A percentile compares a stretch with the other conserved stretches of the same genome.
Evolutionary conservation across 1,284 basidiomycete species (phyloP).

Genomic region (Takashimella tepidaria): DNA sequence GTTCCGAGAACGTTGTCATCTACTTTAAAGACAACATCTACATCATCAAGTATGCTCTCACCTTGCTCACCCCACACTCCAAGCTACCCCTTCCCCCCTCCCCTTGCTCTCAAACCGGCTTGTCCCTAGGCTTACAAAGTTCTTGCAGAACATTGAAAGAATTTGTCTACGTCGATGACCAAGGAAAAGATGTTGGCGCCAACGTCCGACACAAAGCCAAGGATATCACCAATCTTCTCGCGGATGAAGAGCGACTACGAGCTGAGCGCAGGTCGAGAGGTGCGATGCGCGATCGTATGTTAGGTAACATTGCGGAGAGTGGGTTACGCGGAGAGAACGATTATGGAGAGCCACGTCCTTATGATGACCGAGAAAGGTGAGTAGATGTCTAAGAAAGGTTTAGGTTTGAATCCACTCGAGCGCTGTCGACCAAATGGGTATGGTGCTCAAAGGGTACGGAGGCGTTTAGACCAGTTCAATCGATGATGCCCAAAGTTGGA

Average conservation of each 20-base stretch:
- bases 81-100: background rate
- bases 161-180: slow-evolving; percentile 95
- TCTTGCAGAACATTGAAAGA: slow-evolving; percentile 92
- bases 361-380: slow-evolving; percentile 6
- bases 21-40: slow-evolving; percentile 98
- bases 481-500: background rate
- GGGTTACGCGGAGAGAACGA: slow-evolving; percentile 49
- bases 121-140: slow-evolving; percentile 5
- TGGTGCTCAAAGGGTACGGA: slow-evolving; percentile 4
- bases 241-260: slow-evolving; percentile 78
- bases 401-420: too few species aligned
- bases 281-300: slow-evolving; percentile 92
- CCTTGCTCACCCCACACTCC: background rate
- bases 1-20: slow-evolving; percentile 96
- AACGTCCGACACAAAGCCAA: slow-evolving; percentile 99
- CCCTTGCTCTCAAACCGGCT: background rate
- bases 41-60: slow-evolving; percentile 71
- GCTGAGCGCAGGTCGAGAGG: slow-evolving; percentile 77
- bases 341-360: slow-evolving; percentile 36
- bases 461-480: slow-evolving; percentile 4
- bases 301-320: slow-evolving; percentile 54
- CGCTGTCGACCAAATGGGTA: too few species aligned
- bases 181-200: slow-evolving; percentile 93
- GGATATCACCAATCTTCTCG: slow-evolving; percentile 94
- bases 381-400: too few species aligned